Percentiles rank a stretch among this genome's conserved stretches.
phyloP scores from a whole-genome alignment of 345 rosid species.

The Corchorus capsularis region DNA sequence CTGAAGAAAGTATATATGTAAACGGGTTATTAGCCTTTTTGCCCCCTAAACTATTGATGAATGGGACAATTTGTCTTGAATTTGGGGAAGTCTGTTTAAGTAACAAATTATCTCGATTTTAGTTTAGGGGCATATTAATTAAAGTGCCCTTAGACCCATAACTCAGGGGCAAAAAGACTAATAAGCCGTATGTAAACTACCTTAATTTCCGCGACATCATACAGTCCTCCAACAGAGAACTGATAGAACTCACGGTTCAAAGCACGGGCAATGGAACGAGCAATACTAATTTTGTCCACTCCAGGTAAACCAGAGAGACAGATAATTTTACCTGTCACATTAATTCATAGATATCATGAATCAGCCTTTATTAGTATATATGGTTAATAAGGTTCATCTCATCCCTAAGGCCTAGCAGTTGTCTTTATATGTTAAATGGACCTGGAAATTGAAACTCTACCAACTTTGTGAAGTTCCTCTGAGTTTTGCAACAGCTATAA shows the following conservation, averaged over 20 bases:
- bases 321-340: conserved; percentile 84
- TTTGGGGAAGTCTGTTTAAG: too few species aligned
- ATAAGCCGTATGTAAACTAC: conserved; percentile 50
- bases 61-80: too few species aligned
- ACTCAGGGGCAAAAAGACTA: too few species aligned
- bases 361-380: background rate
- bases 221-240: conserved; percentile 97
- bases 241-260: conserved; percentile 89
- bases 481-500: conserved; percentile 97
- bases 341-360: conserved; percentile 27
- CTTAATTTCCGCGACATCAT: conserved; percentile 99
- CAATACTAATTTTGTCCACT: conserved; percentile 99
- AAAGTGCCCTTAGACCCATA: too few species aligned
- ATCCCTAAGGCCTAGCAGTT: too few species aligned
- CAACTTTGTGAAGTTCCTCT: conserved; percentile 96
- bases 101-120: too few species aligned
- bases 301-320: conserved; percentile 99
- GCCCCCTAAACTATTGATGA: too few species aligned
- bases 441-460: conserved; percentile 22
- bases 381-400: background rate
- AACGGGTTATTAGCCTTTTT: too few species aligned
- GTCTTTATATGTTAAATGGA: too few species aligned
- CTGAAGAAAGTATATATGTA: conserved; percentile 1
- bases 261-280: conserved; percentile 96
- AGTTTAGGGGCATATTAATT: too few species aligned